These are phyloP conservation scores for Barbarea vulgaris DNA, from an alignment of 345 rosid genomes.

Conservation along the genomic window DNA sequence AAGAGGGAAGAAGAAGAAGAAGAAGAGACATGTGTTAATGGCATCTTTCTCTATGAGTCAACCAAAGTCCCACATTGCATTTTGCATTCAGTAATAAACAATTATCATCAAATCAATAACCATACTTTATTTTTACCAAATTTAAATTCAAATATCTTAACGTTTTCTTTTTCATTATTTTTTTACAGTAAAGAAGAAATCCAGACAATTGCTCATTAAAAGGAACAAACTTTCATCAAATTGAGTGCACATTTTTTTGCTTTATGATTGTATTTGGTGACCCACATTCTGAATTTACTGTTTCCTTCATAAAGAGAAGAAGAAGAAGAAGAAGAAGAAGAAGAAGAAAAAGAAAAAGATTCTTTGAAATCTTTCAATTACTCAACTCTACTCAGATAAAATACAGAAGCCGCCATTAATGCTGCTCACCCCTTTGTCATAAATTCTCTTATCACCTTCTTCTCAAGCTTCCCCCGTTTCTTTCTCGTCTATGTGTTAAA, in stretches of 20 bases:
- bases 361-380: conserved; percentile 25
- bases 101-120: background rate
- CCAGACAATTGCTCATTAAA: conserved; percentile 35
- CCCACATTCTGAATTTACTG: conserved; percentile 36
- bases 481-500: conserved; percentile 35
- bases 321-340: conserved; percentile 28
- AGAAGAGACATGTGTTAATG: conserved; percentile 38
- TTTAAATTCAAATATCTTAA: conserved; percentile 23
- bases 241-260: conserved; percentile 40
- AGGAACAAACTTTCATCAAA: conserved; percentile 37
- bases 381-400: conserved; percentile 14
- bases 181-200: background rate
- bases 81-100: background rate
- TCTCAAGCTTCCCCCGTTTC: conserved; percentile 34
- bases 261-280: conserved; percentile 37
- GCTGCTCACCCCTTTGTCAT: conserved; percentile 36
- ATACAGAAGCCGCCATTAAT: conserved; percentile 40
- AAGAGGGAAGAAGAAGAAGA: conserved; percentile 13
- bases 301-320: conserved; percentile 24
- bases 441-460: conserved; percentile 39
- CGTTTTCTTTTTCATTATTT: background rate
- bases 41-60: conserved; percentile 39
- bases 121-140: conserved; percentile 29
- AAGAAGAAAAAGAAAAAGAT: conserved; percentile 23
- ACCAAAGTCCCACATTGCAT: conserved; percentile 20